Percentiles rank a stretch among this genome's conserved stretches.
Evolutionary conservation across 306 rosid species (phyloP).

Genomic region (Begonia fuchsioides): DNA sequence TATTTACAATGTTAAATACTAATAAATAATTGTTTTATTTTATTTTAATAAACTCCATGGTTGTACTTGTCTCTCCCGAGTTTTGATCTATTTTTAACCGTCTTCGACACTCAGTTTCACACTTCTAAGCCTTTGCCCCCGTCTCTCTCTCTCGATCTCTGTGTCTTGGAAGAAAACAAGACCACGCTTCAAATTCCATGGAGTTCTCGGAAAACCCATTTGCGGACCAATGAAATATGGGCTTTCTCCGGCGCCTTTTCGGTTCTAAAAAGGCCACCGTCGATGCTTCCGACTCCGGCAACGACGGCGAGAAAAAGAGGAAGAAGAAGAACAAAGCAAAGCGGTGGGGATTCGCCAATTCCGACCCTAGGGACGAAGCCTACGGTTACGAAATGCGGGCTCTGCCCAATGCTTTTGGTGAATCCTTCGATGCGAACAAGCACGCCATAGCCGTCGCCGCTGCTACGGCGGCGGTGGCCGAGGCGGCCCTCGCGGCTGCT

Average conservation of each 20-base stretch:
- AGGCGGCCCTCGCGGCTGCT: conserved; percentile 87
- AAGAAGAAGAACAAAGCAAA: background rate
- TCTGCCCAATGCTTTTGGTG: conserved; percentile 7
- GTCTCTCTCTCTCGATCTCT: conserved; percentile 1
- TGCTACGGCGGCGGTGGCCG: conserved; percentile 83
- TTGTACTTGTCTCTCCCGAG: background rate
- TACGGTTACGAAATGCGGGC: conserved; percentile 7
- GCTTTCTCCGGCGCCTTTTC: conserved; percentile 82
- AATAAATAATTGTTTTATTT: too few species aligned
- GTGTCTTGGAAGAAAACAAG: conserved; percentile 6
- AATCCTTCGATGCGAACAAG: conserved; percentile 40
- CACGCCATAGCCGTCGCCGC: conserved; percentile 92
- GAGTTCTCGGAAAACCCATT: background rate
- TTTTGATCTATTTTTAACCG: conserved; percentile 1
- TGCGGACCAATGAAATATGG: conserved; percentile 32
- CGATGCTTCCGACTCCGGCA: conserved; percentile 7
- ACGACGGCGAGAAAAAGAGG: conserved; percentile 13
- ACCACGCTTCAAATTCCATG: conserved; percentile 2
- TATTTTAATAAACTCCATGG: background rate
- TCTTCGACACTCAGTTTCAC: conserved; percentile 2
- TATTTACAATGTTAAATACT: too few species aligned
- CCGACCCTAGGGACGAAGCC: conserved; percentile 3
- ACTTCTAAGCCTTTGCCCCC: background rate
- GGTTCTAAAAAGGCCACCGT: conserved; percentile 27
- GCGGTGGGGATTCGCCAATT: conserved; percentile 26